These are phyloP conservation scores for Oryza brachyantha DNA, from an alignment of 176 grass and related monocot species.

Conservation along the genomic window DNA sequence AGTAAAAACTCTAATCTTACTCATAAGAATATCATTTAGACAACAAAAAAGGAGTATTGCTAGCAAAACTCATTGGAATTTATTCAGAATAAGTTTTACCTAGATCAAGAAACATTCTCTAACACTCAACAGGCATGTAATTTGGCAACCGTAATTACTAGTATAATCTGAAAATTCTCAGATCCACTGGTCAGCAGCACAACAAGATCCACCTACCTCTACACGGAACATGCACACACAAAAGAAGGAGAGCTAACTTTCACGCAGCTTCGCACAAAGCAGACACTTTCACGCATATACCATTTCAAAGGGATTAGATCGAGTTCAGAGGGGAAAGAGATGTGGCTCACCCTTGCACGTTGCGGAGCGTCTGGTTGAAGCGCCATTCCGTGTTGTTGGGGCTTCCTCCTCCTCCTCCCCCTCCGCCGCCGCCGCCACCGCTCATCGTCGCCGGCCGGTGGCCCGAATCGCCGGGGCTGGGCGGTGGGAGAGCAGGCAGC, in stretches of 20 bases:
- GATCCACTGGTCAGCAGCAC: neutral
- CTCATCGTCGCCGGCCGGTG: conserved; percentile 20
- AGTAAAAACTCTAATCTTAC: neutral
- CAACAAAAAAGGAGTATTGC: neutral
- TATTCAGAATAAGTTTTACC: neutral
- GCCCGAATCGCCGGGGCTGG: neutral
- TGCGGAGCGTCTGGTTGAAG: conserved; percentile 63
- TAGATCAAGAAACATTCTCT: neutral
- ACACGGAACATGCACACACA: too few species aligned
- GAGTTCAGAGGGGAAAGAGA: neutral
- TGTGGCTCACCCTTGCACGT: conserved; percentile 53
- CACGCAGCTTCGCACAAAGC: neutral
- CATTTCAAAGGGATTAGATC: neutral
- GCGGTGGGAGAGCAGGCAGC: neutral
- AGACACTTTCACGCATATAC: too few species aligned
- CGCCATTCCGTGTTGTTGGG: conserved; percentile 62
- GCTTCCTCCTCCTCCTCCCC: conserved; percentile 10
- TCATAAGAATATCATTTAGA: neutral
- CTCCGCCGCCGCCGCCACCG: conserved; percentile 23
- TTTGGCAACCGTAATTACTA: neutral
- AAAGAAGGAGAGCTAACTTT: neutral
- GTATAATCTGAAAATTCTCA: neutral
- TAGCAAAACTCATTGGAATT: neutral
- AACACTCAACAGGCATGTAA: neutral
- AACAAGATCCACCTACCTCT: neutral